These are phyloP conservation scores for Clonostachys rhizophaga DNA, from an alignment of 2,329 filamentous ascomycete genomes.

Conservation along the genomic window DNA sequence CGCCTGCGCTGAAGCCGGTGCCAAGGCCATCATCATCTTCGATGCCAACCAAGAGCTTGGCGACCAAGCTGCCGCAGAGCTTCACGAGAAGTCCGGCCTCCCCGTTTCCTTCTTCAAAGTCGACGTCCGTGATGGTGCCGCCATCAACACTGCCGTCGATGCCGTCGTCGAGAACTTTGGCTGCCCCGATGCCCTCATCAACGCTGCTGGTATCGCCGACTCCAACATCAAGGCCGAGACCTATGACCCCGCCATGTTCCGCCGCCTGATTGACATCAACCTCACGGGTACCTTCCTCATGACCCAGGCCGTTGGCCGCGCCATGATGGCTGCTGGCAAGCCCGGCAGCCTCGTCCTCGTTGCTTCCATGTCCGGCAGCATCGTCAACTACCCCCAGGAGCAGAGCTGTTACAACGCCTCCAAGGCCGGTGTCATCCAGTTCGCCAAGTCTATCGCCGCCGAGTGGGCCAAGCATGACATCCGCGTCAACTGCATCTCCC, in stretches of 20 bases:
- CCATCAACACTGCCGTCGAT: constrained; percentile 65
- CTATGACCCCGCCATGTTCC: constrained; percentile 73
- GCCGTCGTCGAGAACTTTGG: constrained; percentile 64
- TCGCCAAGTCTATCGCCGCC: constrained; percentile 75
- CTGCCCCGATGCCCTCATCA: constrained; percentile 70
- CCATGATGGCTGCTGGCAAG: constrained; percentile 69
- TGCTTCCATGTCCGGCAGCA: constrained; percentile 75
- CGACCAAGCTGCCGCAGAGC: constrained; percentile 62
- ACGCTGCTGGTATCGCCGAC: constrained; percentile 76
- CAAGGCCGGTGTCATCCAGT: constrained; percentile 75
- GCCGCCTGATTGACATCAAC: constrained; percentile 77
- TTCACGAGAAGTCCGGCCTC: constrained; percentile 68
- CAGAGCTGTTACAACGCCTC: constrained; percentile 81
- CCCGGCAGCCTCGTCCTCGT: constrained; percentile 72
- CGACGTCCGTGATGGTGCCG: constrained; percentile 67
- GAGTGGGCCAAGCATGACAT: constrained; percentile 82
- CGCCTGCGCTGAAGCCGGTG: constrained; percentile 71
- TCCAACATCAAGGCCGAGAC: constrained; percentile 80
- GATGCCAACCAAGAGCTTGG: constrained; percentile 74
- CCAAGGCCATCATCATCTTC: constrained; percentile 69
- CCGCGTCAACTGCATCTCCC: constrained; percentile 79
- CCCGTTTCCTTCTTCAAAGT: constrained; percentile 75
- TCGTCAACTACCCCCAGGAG: constrained; percentile 84
- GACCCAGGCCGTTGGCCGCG: constrained; percentile 65
- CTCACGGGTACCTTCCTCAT: constrained; percentile 75